Evolutionary conservation across 2,329 filamentous ascomycete genomes (phyloP).

Genomic region (Verticillium isaacii): DNA sequence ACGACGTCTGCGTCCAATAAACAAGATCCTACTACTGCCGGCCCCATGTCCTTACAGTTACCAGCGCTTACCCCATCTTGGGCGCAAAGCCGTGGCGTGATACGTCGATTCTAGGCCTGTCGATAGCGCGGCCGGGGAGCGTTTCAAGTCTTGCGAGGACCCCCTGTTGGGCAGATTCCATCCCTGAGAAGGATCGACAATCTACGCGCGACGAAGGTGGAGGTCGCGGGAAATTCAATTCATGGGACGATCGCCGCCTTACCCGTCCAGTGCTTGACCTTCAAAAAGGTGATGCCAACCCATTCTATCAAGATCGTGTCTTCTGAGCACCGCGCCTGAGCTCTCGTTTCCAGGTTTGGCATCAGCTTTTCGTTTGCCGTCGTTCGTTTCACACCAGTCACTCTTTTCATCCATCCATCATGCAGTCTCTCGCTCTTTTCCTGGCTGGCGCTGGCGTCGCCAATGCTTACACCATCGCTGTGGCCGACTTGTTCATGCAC

Average conservation of each 20-base stretch:
- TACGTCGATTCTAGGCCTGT: background rate
- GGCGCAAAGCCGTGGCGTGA: background rate
- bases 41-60: background rate
- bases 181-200: background rate
- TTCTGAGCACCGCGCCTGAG: background rate
- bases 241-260: background rate
- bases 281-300: background rate
- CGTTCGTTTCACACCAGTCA: background rate
- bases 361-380: background rate
- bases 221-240: background rate
- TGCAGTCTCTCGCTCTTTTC: slow-evolving; percentile 4
- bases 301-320: background rate
- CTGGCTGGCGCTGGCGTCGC: slow-evolving; percentile 11
- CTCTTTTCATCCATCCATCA: background rate
- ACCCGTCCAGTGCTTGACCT: background rate
- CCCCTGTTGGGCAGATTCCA: background rate
- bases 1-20: background rate
- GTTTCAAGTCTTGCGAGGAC: background rate
- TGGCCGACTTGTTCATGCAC: slow-evolving; percentile 19
- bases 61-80: background rate
- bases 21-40: background rate
- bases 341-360: background rate
- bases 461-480: slow-evolving; percentile 18
- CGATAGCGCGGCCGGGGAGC: background rate
- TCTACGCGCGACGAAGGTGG: background rate